Conservation (phyloP, 2,329 filamentous ascomycete genomes). For the Calonectria pauciramosa region DNA sequence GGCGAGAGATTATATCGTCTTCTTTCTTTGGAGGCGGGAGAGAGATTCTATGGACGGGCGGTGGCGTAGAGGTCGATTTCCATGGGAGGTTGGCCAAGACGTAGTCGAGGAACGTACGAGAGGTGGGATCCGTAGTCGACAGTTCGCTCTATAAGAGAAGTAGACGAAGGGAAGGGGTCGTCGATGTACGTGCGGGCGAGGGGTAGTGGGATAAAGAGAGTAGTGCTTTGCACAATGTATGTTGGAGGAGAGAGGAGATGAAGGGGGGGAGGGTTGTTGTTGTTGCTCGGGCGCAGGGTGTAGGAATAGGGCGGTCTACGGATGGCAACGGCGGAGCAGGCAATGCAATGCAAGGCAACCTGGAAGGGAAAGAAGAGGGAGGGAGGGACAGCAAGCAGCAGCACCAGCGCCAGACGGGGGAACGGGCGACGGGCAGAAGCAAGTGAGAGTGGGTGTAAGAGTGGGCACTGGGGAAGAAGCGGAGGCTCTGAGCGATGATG, state of each 20-base stretch:
- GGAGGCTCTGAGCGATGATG: slow-evolving; percentile 40
- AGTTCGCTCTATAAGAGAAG: slow-evolving; percentile 29
- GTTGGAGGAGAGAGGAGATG: slow-evolving; percentile 34
- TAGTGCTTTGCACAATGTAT: slow-evolving; percentile 22
- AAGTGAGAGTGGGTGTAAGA: slow-evolving; percentile 32
- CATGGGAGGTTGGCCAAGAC: slow-evolving; percentile 32
- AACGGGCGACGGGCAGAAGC: slow-evolving; percentile 21
- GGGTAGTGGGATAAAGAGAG: slow-evolving; percentile 26
- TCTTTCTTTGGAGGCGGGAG: slow-evolving; percentile 16
- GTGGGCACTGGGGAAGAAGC: slow-evolving; percentile 38
- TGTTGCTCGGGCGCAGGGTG: slow-evolving; percentile 41
- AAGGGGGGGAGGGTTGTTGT: slow-evolving; percentile 38
- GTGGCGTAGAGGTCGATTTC: slow-evolving; percentile 32
- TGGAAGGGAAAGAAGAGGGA: slow-evolving; percentile 27
- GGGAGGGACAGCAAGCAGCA: slow-evolving; percentile 26
- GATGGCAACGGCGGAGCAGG: slow-evolving; percentile 42
- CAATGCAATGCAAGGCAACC: slow-evolving; percentile 26
- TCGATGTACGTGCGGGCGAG: slow-evolving; percentile 27
- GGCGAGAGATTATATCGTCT: background rate
- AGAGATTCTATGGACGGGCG: slow-evolving; percentile 32
- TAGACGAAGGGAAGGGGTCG: slow-evolving; percentile 26
- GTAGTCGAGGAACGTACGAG: slow-evolving; percentile 31
- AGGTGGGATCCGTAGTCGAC: slow-evolving; percentile 33
- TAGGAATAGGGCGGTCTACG: slow-evolving; percentile 45
- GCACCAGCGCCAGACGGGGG: slow-evolving; percentile 21